A percentile compares a stretch with the other conserved stretches of the same genome.
Conservation (phyloP, 2,329 filamentous ascomycete species). For the Xylaria sp. region DNA sequence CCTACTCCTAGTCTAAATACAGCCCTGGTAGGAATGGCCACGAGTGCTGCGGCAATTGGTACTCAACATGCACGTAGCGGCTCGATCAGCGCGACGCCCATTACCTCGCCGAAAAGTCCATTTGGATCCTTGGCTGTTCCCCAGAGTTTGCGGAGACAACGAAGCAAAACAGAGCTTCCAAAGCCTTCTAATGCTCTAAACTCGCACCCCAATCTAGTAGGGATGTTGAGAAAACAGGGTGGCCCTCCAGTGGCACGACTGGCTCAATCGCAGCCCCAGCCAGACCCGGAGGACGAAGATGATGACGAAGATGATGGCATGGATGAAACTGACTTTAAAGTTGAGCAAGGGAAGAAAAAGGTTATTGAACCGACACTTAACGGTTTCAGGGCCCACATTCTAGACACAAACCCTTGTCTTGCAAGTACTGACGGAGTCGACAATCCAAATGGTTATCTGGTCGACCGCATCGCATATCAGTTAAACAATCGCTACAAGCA, state of each 20-base stretch:
- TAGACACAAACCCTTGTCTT: slow-evolving; percentile 78
- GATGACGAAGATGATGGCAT: slow-evolving; percentile 66
- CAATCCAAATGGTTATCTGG: slow-evolving; percentile 66
- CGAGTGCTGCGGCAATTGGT: slow-evolving; percentile 65
- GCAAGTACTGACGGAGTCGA: slow-evolving; percentile 45
- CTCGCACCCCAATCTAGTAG: slow-evolving; percentile 58
- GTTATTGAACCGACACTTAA: slow-evolving; percentile 76
- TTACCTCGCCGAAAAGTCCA: slow-evolving; percentile 64
- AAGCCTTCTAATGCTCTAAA: slow-evolving; percentile 52
- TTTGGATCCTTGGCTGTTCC: slow-evolving; percentile 55
- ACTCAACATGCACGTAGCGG: slow-evolving; percentile 66
- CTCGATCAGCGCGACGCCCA: slow-evolving; percentile 66
- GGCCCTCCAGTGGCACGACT: slow-evolving; percentile 64
- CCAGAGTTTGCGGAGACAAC: slow-evolving; percentile 60
- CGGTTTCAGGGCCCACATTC: slow-evolving; percentile 80
- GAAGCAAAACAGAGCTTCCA: slow-evolving; percentile 65
- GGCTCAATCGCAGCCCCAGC: slow-evolving; percentile 53
- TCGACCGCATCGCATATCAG: slow-evolving; percentile 84
- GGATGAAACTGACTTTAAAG: slow-evolving; percentile 69
- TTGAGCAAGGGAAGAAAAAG: slow-evolving; percentile 70
- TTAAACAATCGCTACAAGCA: slow-evolving; percentile 83
- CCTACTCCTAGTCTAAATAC: slow-evolving; percentile 67
- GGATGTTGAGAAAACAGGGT: slow-evolving; percentile 63
- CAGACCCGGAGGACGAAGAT: slow-evolving; percentile 65
- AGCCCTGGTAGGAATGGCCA: slow-evolving; percentile 65